Base-by-base conservation (phyloP, 2,329 filamentous ascomycete genomes). In the Ilyonectria destructans region DNA sequence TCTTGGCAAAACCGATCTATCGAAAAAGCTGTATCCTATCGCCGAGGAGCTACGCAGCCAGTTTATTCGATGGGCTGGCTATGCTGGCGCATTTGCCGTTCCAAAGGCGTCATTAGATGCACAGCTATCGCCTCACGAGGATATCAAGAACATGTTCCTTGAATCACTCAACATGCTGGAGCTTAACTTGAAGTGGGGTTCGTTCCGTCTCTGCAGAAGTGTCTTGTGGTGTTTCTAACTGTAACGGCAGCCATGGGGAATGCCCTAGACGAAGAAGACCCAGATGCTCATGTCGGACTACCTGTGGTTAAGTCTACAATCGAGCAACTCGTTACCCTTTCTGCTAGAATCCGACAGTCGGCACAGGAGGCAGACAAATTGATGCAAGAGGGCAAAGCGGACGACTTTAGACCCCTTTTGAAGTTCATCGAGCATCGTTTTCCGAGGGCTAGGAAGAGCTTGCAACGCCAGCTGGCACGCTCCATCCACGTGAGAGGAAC, bases 51-150 rank as follows among this genome's bases (percentile, higher is more conserved):
- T 62, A 21, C 59, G 49, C 3, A 35, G 49, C 23, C 51, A 43
- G 2, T 62, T 62, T n/a, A 45, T 23, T 8, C 51, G 15, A 4
- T 62, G 59, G 59, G 29, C 51, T 21, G 40, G 40, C 4, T 62
- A 62, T 40, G 29, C 56, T 9, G 59, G 59, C 2, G 59, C 40
- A 4, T 62, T 56, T n/a, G 59, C 59, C 7, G n/a, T 33, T 5
- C 49, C 59, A 6, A 55, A 21, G 26, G 59, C 59, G 2, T 62
- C 51, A 15, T 46, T 62, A n/a, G 59, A 62, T 33, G 59, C 59
- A 9, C 59, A 40, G 1, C 51, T 62, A 3, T 4, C 19, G 12
- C 3, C 17, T 12, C 59, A 62, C 19, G 12, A 35, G n/a, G 31
- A 48, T 10, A 26, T 56, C 13, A 55, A 26, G 23, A 19, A 37